A percentile compares a stretch with the other conserved stretches of the same genome.
Conservation (phyloP, 306 rosid genomes). For the Quercus agrifolia region DNA sequence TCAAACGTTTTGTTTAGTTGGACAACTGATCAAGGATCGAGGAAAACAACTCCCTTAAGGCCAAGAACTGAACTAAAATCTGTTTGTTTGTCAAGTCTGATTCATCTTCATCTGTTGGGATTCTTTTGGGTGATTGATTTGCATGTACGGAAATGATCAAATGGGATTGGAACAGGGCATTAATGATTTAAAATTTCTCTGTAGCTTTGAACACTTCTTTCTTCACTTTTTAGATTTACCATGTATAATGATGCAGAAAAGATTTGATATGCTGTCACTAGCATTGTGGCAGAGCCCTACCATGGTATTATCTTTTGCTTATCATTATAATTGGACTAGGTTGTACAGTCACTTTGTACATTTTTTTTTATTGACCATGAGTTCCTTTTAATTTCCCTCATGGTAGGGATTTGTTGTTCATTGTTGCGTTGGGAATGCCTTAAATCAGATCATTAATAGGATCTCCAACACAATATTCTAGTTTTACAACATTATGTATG, state of each 20-base stretch:
- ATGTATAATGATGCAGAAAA: slow-evolving; percentile 15
- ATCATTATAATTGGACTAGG: slow-evolving; percentile 3
- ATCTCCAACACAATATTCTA: not conserved
- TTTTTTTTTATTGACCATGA: not conserved
- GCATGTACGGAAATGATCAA: slow-evolving; percentile 7
- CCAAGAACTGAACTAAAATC: slow-evolving; percentile 51
- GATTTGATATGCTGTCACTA: not conserved
- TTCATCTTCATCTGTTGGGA: slow-evolving; percentile 19
- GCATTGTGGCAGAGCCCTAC: not conserved
- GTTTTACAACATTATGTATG: not conserved
- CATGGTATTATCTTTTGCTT: not conserved
- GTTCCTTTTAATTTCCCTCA: not conserved
- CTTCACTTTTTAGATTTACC: not conserved
- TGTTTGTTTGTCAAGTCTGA: slow-evolving; percentile 2
- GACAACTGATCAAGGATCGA: slow-evolving; percentile 76
- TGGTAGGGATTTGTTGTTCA: not conserved
- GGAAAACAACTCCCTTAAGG: slow-evolving; percentile 70
- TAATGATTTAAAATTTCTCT: slow-evolving; percentile 10
- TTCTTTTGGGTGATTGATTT: slow-evolving; percentile 22
- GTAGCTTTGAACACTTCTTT: not conserved
- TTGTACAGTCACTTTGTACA: not conserved
- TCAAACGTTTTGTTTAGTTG: slow-evolving; percentile 68
- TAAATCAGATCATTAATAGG: not conserved
- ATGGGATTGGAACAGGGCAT: slow-evolving; percentile 12
- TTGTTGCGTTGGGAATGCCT: not conserved